Percentiles rank a stretch among this genome's conserved stretches.
Conservation (phyloP, 108 stramenopile species). For the Pseudonitzschia multistriata region DNA sequence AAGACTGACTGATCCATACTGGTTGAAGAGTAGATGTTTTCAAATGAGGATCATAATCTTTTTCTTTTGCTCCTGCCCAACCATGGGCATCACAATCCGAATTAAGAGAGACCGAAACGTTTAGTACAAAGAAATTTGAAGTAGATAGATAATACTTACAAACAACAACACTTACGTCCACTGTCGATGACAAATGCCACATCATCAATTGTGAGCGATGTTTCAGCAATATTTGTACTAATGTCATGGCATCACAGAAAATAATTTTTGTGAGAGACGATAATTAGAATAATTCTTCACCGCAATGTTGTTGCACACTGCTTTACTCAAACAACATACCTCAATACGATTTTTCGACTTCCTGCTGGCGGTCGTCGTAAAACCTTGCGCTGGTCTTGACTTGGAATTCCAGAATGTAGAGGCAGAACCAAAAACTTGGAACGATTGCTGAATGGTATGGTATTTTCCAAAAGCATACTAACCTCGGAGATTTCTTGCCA, state of each 20-base stretch:
- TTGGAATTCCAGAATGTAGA: conserved; percentile 84
- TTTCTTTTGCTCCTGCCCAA: conserved; percentile 75
- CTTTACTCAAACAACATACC: not conserved
- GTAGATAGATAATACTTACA: not conserved
- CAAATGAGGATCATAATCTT: conserved; percentile 85
- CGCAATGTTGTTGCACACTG: too few species aligned
- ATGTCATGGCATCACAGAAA: not conserved
- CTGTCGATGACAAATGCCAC: conserved; percentile 82
- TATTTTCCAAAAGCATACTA: conserved; percentile 47
- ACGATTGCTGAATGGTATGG: conserved; percentile 56
- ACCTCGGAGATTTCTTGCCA: conserved; percentile 89
- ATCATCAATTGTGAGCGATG: conserved; percentile 91
- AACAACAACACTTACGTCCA: conserved; percentile 12
- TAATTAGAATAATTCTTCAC: too few species aligned
- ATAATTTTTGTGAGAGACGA: too few species aligned
- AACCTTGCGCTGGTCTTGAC: conserved; percentile 74
- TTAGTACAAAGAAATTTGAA: too few species aligned
- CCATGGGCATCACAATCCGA: not conserved
- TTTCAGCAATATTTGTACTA: conserved; percentile 94
- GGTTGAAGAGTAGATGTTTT: conserved; percentile 77
- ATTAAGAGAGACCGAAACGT: too few species aligned
- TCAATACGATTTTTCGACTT: conserved; percentile 76
- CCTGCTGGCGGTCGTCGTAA: conserved; percentile 59
- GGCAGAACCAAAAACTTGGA: conserved; percentile 57
- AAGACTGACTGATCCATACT: conserved; percentile 79